A percentile compares a stretch with the other conserved stretches of the same genome.
Evolutionary conservation across 768 basidiomycete genomes (phyloP).

Genomic region (Hemileccinum impolitum): DNA sequence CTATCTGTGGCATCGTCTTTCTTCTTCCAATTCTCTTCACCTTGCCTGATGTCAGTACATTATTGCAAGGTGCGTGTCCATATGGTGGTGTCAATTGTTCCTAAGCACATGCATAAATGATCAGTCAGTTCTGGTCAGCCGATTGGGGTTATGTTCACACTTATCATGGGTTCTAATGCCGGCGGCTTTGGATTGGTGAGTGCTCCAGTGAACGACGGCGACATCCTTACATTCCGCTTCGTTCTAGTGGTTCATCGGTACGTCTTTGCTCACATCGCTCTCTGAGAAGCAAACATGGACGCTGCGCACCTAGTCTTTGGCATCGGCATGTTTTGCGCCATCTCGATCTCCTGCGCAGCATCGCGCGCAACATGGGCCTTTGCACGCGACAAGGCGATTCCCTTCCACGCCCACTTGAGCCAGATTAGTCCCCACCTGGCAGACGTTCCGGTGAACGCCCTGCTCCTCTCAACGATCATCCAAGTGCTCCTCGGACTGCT

Average conservation of each 20-base stretch:
- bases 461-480: slow-evolving; percentile 54
- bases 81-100: background rate
- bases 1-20: slow-evolving; percentile 50
- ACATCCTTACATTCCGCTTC: background rate
- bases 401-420: slow-evolving; percentile 47
- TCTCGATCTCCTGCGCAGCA: slow-evolving; percentile 64
- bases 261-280: slow-evolving; percentile 5
- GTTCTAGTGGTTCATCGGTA: slow-evolving; percentile 42
- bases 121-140: slow-evolving; percentile 63
- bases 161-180: slow-evolving; percentile 56
- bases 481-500: slow-evolving; percentile 61
- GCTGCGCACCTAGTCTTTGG: slow-evolving; percentile 41
- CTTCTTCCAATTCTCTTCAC: slow-evolving; percentile 65
- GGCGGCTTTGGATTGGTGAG: slow-evolving; percentile 62
- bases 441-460: slow-evolving; percentile 58
- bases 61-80: slow-evolving; percentile 45
- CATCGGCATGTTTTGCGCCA: slow-evolving; percentile 57
- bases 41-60: slow-evolving; percentile 50
- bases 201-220: slow-evolving; percentile 5
- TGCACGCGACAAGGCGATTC: slow-evolving; percentile 64
- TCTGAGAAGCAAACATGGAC: background rate
- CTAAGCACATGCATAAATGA: background rate
- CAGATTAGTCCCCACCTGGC: slow-evolving; percentile 38
- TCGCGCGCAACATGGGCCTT: slow-evolving; percentile 73
- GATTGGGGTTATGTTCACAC: slow-evolving; percentile 57